Evolutionary conservation across 345 rosid genomes (phyloP).

Genomic region (Salix koriyanagi): DNA sequence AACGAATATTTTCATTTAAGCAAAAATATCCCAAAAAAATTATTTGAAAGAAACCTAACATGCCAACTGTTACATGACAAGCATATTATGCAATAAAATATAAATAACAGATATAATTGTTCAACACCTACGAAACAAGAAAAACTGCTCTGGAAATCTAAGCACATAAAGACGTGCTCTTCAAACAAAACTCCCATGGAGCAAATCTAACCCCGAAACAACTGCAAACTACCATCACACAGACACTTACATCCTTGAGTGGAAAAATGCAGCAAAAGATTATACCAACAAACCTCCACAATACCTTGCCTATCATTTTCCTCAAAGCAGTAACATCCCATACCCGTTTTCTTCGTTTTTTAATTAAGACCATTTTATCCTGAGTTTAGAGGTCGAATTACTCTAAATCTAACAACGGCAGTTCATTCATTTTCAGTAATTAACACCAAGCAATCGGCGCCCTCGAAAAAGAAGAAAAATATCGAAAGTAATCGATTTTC

Average conservation of each 20-base stretch:
- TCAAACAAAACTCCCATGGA: neutral
- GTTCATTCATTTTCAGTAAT: neutral
- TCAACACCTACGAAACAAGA: neutral
- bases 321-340: too few relatives aligned
- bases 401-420: neutral
- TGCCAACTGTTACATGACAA: neutral
- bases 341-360: too few relatives aligned
- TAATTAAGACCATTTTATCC: too few relatives aligned
- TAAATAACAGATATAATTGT: neutral
- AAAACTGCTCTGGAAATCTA: neutral
- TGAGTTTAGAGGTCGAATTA: too few relatives aligned
- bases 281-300: neutral
- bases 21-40: neutral
- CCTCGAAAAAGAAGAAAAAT: neutral
- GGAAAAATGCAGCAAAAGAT: neutral
- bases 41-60: neutral
- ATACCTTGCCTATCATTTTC: too few relatives aligned
- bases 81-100: neutral
- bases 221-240: neutral
- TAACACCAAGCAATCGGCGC: neutral
- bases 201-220: neutral
- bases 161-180: neutral
- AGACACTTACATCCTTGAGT: neutral
- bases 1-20: neutral
- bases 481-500: too few relatives aligned